A percentile compares a stretch with the other conserved stretches of the same genome.
Evolutionary conservation across 305 asterid genomes (phyloP).

Genomic region (Solanum hybrid): DNA sequence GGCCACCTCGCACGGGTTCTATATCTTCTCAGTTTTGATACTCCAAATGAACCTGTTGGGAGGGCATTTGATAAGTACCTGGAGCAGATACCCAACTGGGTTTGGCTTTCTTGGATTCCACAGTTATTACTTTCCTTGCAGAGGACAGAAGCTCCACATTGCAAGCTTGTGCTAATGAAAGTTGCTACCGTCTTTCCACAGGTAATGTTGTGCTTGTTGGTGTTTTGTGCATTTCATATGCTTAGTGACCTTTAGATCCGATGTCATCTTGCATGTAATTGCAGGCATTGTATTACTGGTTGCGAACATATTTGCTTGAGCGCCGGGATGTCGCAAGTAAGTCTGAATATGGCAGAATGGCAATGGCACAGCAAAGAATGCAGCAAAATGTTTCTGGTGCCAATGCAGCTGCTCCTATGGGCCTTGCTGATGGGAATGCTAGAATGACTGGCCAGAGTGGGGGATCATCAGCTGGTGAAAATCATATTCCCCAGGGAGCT

Average conservation of each 20-base stretch:
- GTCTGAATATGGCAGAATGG: conserved; percentile 93
- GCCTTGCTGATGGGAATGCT: conserved; percentile 67
- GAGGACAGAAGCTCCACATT: conserved; percentile 92
- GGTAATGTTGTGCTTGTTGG: conserved; percentile 33
- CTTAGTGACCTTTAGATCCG: background rate
- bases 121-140: conserved; percentile 89
- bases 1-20: conserved; percentile 97
- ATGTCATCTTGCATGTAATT: conserved; percentile 14
- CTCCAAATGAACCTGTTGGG: conserved; percentile 92
- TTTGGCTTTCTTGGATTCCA: conserved; percentile 98
- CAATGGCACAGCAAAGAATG: conserved; percentile 98
- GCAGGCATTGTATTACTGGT: conserved; percentile 98
- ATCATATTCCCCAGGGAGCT: conserved; percentile 71
- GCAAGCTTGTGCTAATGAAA: conserved; percentile 92
- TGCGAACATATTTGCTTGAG: conserved; percentile 94
- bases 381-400: conserved; percentile 71
- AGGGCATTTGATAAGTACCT: conserved; percentile 87
- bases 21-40: conserved; percentile 95
- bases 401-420: conserved; percentile 44
- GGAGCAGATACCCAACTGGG: conserved; percentile 96
- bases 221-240: background rate
- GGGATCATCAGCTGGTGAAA: conserved; percentile 57
- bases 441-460: conserved; percentile 66
- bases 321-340: conserved; percentile 98
- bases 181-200: conserved; percentile 89